These are phyloP conservation scores for Tetraselmis chui DNA, from an alignment of 139 green algal genomes.

Conservation along the genomic window DNA sequence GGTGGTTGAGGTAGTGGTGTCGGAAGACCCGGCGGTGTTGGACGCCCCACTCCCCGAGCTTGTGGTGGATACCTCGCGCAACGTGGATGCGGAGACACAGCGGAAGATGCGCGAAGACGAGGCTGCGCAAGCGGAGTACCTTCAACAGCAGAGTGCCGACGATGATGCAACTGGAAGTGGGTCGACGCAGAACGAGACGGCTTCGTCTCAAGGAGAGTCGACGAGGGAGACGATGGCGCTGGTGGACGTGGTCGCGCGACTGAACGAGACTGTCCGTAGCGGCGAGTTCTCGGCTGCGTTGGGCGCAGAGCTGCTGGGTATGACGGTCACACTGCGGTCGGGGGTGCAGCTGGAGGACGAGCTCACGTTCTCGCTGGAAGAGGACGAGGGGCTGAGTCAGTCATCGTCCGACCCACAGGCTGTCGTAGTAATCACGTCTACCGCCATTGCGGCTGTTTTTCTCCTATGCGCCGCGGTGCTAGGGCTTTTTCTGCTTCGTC, in stretches of 20 bases:
- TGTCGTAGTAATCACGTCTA: not conserved
- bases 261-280: not conserved
- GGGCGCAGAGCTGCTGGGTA: not conserved
- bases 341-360: not conserved
- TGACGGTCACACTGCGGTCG: not conserved
- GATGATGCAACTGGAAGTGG: no score
- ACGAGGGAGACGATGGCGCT: no score
- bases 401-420: no score
- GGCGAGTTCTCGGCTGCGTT: not conserved
- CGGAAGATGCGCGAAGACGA: not conserved
- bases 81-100: not conserved
- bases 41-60: not conserved
- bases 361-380: not conserved
- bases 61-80: slow-evolving; percentile 1
- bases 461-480: not conserved
- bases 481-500: not conserved
- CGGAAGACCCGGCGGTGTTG: slow-evolving; percentile 2
- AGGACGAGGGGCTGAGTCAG: no score
- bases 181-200: no score
- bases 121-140: not conserved
- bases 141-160: no score
- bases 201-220: no score
- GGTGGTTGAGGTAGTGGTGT: not conserved
- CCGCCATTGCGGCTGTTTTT: not conserved
- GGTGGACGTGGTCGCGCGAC: not conserved